Base-by-base conservation (phyloP, 2,329 filamentous ascomycete genomes). In the Myrmaecium sp. region DNA sequence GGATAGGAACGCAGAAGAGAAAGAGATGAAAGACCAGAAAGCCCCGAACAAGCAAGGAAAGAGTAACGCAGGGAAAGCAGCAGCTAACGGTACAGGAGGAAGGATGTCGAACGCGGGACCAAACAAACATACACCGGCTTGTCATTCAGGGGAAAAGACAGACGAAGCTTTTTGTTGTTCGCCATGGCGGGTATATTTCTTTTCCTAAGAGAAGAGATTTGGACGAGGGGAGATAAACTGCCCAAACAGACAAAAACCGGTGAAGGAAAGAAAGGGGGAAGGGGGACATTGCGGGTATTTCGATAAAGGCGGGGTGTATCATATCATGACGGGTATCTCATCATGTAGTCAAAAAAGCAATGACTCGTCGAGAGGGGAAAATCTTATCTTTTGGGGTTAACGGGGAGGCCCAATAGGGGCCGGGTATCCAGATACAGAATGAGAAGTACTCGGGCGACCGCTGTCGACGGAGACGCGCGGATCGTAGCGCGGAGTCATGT, bases 371-470 rank as follows among this genome's bases (percentile, higher is more conserved):
- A n/a, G n/a, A 20, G 18, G 18, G 8, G 8, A 20, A 20, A 8
- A 20, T n/a, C n/a, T 42, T 39, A 42, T 46, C 39, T 50, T 47
- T 49, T 42, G 43, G 46, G 58, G 71, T 74, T 76, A 86, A 78
- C 80, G 80, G 65, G 77, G 82, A 69, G 79, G 76, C 66, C 79
- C 80, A 66, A 83, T 76, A 41, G 78, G 79, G 64, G 73, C 81
- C 67, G 82, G 79, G 79, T 89, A 89, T 82, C 81, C 81, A 72
- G 81, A 86, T 78, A 77, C 79, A 67, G 82, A 92, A 75, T 92
- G 79, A 62, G 82, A 89, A 62, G 82, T 92, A 48, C 79, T 86
- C 53, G 82, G 82, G 51, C 82, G 79, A 52, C 82, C 82, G 63
- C 80, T 89, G 57, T 92, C 82, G 52, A 78, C 81, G 50, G 82